Conservation (phyloP, 148 eudicot species). For the Persicaria tinctoria region DNA sequence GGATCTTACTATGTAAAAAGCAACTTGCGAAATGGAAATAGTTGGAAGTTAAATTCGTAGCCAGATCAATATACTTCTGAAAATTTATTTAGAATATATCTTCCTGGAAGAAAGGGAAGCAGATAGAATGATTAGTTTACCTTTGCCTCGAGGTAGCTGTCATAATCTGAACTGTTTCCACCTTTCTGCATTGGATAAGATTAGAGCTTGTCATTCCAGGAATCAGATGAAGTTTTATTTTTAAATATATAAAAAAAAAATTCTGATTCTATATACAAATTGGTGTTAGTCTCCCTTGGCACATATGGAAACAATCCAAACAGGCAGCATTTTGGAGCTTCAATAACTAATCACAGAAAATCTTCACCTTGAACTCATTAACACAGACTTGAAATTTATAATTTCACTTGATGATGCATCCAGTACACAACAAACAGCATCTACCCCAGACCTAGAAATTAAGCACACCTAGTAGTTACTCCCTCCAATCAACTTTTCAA, state of each 20-base stretch:
- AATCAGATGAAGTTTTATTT: background rate
- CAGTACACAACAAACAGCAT: background rate
- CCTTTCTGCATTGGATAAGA: slow-evolving; percentile 55
- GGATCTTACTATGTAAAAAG: background rate
- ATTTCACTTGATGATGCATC: background rate
- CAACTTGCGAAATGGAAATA: background rate
- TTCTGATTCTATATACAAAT: background rate
- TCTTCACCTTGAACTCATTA: background rate
- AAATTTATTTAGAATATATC: background rate
- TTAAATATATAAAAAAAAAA: background rate
- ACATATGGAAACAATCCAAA: background rate
- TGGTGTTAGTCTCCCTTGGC: background rate
- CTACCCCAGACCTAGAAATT: background rate
- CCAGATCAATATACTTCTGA: too few relatives aligned
- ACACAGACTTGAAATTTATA: background rate
- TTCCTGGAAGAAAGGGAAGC: background rate
- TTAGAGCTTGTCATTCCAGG: background rate
- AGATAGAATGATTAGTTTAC: slow-evolving; percentile 24
- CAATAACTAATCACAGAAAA: background rate
- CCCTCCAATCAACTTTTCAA: too few relatives aligned
- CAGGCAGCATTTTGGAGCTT: background rate
- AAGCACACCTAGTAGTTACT: background rate
- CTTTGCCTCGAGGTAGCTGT: slow-evolving; percentile 80
- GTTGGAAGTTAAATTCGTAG: background rate
- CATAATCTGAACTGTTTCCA: slow-evolving; percentile 67